phyloP scores from a whole-genome alignment of 257 asterid genomes.

The Nicotiana undulata region DNA sequence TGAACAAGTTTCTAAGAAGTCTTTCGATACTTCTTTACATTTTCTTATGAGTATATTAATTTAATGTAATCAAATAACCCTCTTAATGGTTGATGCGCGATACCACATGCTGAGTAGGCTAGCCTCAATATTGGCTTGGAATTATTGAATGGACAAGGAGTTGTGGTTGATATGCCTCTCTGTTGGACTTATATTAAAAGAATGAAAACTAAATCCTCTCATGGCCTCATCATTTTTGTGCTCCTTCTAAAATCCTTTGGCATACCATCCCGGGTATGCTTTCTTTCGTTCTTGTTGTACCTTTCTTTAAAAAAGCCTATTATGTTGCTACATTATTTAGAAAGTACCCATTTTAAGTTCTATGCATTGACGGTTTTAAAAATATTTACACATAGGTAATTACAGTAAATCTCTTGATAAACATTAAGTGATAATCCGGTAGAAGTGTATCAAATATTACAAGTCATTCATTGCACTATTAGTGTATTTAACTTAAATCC shows the following conservation, averaged over 20 bases:
- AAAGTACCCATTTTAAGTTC: neutral
- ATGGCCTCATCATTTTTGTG: constrained; percentile 43
- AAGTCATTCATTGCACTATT: too few relatives aligned
- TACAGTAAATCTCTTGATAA: too few relatives aligned
- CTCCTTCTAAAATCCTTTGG: constrained; percentile 48
- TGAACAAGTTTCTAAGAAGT: too few relatives aligned
- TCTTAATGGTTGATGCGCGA: constrained; percentile 31
- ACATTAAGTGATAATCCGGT: too few relatives aligned
- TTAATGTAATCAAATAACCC: too few relatives aligned
- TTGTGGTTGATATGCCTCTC: constrained; percentile 42
- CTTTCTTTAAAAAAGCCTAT: neutral
- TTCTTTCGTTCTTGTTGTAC: neutral
- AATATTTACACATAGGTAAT: too few relatives aligned
- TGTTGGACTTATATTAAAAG: constrained; percentile 37
- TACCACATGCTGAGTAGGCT: constrained; percentile 48
- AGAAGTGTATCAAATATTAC: too few relatives aligned
- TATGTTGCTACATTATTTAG: neutral
- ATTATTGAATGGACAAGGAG: constrained; percentile 33
- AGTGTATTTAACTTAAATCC: too few relatives aligned
- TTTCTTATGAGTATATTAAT: too few relatives aligned
- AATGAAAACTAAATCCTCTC: constrained; percentile 45
- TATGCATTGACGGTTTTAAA: too few relatives aligned
- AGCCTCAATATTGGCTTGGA: constrained; percentile 34
- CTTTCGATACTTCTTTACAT: too few relatives aligned
- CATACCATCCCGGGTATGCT: constrained; percentile 34